phyloP scores from a whole-genome alignment of 2,329 filamentous ascomycete species.

The Colletotrichum nymphaeae region DNA sequence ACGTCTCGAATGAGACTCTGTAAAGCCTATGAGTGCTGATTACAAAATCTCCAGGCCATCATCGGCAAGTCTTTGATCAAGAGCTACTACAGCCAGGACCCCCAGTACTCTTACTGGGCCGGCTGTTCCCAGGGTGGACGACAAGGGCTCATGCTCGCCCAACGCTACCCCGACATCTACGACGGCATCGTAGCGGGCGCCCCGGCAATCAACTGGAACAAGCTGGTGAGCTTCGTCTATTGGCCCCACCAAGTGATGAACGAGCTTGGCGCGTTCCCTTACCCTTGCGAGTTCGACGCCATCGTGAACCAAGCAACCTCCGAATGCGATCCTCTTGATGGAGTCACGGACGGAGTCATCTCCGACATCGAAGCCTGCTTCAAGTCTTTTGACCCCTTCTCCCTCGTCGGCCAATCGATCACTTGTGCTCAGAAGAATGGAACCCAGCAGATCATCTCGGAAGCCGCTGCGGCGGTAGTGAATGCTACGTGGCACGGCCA shows the following conservation, averaged over 20 bases:
- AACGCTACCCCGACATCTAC: conserved; percentile 60
- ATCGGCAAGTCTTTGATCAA: not conserved
- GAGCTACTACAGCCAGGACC: not conserved
- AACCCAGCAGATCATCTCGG: not conserved
- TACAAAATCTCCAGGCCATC: not conserved
- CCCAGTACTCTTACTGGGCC: conserved; percentile 56
- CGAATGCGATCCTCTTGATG: conserved; percentile 40
- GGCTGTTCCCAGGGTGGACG: conserved; percentile 64
- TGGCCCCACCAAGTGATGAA: conserved; percentile 16
- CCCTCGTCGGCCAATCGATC: conserved; percentile 24
- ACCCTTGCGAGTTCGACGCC: conserved; percentile 19
- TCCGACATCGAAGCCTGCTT: conserved; percentile 15
- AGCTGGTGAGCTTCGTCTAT: not conserved
- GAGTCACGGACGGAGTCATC: conserved; percentile 40
- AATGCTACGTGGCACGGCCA: not conserved
- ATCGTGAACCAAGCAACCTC: conserved; percentile 48
- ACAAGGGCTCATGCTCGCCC: conserved; percentile 59
- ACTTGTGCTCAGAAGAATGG: not conserved
- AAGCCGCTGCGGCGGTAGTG: not conserved
- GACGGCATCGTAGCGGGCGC: conserved; percentile 51
- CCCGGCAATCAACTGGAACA: conserved; percentile 3
- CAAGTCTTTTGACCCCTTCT: conserved; percentile 39
- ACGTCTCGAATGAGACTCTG: too few relatives aligned
- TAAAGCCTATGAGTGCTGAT: too few relatives aligned
- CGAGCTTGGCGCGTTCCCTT: conserved; percentile 37